phyloP scores from a whole-genome alignment of 305 asterid genomes.

The Fraxinus dipetala region DNA sequence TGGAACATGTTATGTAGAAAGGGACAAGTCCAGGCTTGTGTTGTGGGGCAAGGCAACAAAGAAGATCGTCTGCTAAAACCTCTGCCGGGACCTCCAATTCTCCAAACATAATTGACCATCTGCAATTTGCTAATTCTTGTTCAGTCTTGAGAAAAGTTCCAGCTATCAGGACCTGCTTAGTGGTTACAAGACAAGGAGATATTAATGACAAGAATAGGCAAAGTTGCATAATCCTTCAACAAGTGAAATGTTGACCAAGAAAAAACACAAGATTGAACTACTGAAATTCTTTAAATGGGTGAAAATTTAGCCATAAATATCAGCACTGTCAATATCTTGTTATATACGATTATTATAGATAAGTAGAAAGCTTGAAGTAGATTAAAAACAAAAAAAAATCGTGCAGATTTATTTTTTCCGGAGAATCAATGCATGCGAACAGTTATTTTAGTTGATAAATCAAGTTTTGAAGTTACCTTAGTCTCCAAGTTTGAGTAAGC shows the following conservation, averaged over 20 bases:
- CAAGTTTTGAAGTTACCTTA: too few relatives aligned
- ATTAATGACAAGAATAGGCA: slow-evolving; percentile 1
- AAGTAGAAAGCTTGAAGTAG: background rate
- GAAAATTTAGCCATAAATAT: background rate
- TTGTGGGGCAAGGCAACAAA: slow-evolving; percentile 69
- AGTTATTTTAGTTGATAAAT: too few relatives aligned
- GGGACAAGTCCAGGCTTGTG: slow-evolving; percentile 75
- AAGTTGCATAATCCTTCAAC: background rate
- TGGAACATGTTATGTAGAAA: slow-evolving; percentile 76
- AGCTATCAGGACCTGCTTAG: slow-evolving; percentile 58
- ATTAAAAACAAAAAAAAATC: background rate
- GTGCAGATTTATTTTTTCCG: background rate
- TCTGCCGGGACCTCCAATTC: slow-evolving; percentile 84
- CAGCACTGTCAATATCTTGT: slow-evolving; percentile 1
- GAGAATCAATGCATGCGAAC: background rate
- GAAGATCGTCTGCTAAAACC: slow-evolving; percentile 64
- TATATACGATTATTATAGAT: background rate
- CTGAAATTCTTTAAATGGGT: background rate
- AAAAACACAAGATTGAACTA: slow-evolving; percentile 3
- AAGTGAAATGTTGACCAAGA: slow-evolving; percentile 4
- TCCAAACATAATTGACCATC: slow-evolving; percentile 94
- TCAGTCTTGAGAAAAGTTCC: slow-evolving; percentile 68
- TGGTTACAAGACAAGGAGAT: slow-evolving; percentile 20
- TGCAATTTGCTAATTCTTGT: slow-evolving; percentile 45
- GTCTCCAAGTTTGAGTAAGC: slow-evolving; percentile 67